phyloP scores from a whole-genome alignment of 345 rosid species.

The Psidium friedrichsthalianum region DNA sequence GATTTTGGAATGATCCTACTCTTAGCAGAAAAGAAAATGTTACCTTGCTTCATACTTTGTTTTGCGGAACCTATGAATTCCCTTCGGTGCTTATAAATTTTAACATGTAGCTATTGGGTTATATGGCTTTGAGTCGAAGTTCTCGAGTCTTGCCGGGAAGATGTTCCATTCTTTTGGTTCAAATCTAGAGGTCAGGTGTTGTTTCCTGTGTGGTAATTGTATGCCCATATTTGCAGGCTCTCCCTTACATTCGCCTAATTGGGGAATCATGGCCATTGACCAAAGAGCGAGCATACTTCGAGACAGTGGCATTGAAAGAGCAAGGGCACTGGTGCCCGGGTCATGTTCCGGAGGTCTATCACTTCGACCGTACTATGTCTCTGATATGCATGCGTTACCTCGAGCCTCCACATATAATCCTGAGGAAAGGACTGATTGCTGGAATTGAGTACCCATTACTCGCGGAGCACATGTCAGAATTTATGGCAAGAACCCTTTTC shows the following conservation, averaged over 20 bases:
- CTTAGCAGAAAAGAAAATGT: not conserved
- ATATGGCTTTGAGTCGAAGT: not conserved
- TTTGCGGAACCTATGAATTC: not conserved
- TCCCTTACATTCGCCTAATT: conserved; percentile 81
- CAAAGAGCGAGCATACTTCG: conserved; percentile 87
- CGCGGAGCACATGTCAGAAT: conserved; percentile 71
- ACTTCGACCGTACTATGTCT: conserved; percentile 83
- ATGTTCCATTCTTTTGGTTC: not conserved
- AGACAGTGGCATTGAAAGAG: conserved; percentile 48
- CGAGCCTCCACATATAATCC: conserved; percentile 87
- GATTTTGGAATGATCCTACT: not conserved
- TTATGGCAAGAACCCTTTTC: conserved; percentile 81
- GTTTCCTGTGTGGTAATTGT: not conserved
- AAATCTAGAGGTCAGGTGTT: not conserved
- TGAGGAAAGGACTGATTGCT: conserved; percentile 85
- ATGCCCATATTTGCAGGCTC: conserved; percentile 35
- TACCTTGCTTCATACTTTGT: not conserved
- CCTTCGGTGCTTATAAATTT: not conserved
- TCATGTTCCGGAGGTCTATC: conserved; percentile 91
- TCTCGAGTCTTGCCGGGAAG: not conserved
- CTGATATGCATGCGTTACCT: conserved; percentile 90
- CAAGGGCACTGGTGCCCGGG: conserved; percentile 56
- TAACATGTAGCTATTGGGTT: not conserved
- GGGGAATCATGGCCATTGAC: conserved; percentile 99
- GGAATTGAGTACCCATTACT: conserved; percentile 71